Conservation (phyloP, 1,284 basidiomycete species). For the Chalciporus sp. region DNA sequence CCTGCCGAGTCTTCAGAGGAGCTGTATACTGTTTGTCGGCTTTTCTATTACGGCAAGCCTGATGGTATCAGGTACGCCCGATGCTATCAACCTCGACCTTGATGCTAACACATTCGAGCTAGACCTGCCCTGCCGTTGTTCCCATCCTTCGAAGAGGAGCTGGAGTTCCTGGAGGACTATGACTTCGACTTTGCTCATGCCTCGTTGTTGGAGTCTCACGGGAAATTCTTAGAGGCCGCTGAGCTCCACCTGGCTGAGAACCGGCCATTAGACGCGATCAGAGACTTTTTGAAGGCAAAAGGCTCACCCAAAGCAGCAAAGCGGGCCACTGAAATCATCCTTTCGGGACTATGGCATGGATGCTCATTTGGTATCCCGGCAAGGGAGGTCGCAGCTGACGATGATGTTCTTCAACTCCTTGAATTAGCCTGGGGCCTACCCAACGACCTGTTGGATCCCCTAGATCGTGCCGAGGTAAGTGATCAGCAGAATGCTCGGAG, state of each 20-base stretch:
- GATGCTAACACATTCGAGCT: constrained; percentile 22
- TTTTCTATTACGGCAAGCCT: constrained; percentile 50
- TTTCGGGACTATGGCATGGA: constrained; percentile 27
- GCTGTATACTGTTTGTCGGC: constrained; percentile 50
- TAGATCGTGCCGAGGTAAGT: constrained; percentile 21
- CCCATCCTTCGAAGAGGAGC: constrained; percentile 48
- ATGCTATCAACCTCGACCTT: neutral
- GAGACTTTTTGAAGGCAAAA: constrained; percentile 43
- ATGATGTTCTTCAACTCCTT: constrained; percentile 13
- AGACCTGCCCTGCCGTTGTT: constrained; percentile 55
- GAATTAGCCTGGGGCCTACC: constrained; percentile 23
- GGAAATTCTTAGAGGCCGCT: constrained; percentile 53
- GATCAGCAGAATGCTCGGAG: neutral
- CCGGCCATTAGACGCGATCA: constrained; percentile 49
- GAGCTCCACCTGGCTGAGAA: constrained; percentile 56
- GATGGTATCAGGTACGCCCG: constrained; percentile 32
- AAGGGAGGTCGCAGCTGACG: constrained; percentile 9
- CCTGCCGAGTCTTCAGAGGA: constrained; percentile 37
- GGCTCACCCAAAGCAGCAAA: constrained; percentile 31
- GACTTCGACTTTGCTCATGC: constrained; percentile 57
- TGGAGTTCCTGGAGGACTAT: constrained; percentile 60
- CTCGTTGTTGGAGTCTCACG: constrained; percentile 48
- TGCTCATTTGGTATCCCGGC: constrained; percentile 28
- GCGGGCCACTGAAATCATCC: constrained; percentile 33
- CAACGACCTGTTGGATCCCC: constrained; percentile 10